Conservation (phyloP, 2,329 filamentous ascomycete genomes). For the Alternaria atra region DNA sequence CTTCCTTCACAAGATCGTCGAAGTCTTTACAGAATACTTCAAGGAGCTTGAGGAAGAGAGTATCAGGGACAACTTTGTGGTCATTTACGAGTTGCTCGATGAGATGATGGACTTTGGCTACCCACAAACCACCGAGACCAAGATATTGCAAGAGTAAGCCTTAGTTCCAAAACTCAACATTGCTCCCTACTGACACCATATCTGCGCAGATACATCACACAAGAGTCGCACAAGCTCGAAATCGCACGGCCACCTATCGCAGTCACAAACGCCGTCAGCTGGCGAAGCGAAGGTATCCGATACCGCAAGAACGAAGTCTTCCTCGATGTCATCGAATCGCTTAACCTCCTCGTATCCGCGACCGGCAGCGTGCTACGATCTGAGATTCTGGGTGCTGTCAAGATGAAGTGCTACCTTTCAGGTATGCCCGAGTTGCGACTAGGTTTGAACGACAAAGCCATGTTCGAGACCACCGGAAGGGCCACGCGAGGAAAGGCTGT, state of each 20-base stretch:
- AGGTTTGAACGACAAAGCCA: constrained; percentile 97
- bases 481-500: constrained; percentile 95
- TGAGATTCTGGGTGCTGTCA: constrained; percentile 95
- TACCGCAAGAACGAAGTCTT: constrained; percentile 99
- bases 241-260: constrained; percentile 95
- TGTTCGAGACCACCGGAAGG: constrained; percentile 97
- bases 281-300: constrained; percentile 96
- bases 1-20: constrained; percentile 97
- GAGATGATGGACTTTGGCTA: constrained; percentile 99
- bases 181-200: constrained; percentile 1
- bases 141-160: constrained; percentile 89
- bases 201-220: constrained; percentile 80
- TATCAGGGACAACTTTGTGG: constrained; percentile 98
- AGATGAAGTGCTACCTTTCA: constrained; percentile 99
- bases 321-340: constrained; percentile 93
- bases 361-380: constrained; percentile 95
- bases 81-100: constrained; percentile 97
- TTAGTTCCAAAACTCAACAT: background rate
- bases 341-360: constrained; percentile 93
- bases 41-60: constrained; percentile 98
- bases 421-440: constrained; percentile 97
- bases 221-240: constrained; percentile 98
- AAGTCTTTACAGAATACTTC: constrained; percentile 99
- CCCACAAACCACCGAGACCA: constrained; percentile 96
- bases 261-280: constrained; percentile 97